Evolutionary conservation across 2,329 filamentous ascomycete species (phyloP).

Genomic region (Corniculantispora saksenae): DNA sequence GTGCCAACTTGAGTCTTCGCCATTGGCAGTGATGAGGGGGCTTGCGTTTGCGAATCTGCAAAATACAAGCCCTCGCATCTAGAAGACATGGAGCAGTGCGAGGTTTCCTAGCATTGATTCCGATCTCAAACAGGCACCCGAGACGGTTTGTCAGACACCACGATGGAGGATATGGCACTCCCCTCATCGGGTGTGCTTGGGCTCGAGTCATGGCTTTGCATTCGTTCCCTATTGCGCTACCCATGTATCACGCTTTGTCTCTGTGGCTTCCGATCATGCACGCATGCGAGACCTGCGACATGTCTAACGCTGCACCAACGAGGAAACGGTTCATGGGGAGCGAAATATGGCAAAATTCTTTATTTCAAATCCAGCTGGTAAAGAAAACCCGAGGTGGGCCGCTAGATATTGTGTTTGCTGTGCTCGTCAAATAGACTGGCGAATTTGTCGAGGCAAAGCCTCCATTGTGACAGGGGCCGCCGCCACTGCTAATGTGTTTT

Average conservation of each 20-base stretch:
- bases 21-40: background rate
- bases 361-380: background rate
- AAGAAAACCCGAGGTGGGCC: background rate
- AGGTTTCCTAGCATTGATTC: background rate
- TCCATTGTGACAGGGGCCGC: no score
- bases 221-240: background rate
- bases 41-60: background rate
- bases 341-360: background rate
- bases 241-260: constrained; percentile 10
- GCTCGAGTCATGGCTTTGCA: constrained; percentile 15
- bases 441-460: no score
- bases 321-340: constrained; percentile 1
- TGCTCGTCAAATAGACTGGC: no score
- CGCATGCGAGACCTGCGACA: constrained; percentile 18
- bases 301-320: constrained; percentile 16
- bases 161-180: background rate
- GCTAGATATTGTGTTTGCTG: background rate
- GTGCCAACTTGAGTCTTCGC: background rate
- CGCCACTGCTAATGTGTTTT: no score
- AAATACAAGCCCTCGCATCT: background rate
- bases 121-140: constrained; percentile 11
- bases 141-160: constrained; percentile 8
- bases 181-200: background rate
- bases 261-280: constrained; percentile 7
- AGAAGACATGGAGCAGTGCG: background rate